Conservation (phyloP, 202 grass and related monocot genomes). For the Elaeis oleifera region DNA sequence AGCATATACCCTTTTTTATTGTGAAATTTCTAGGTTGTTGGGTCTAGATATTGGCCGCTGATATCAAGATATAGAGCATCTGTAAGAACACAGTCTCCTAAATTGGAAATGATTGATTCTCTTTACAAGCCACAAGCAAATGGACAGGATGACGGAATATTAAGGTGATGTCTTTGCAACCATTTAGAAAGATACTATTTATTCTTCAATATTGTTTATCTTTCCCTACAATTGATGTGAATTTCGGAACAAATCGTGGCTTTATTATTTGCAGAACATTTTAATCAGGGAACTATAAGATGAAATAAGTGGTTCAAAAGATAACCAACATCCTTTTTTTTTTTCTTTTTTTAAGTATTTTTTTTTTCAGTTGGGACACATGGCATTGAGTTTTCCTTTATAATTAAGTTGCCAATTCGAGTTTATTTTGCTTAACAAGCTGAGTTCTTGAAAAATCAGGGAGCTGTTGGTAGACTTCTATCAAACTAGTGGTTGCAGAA, state of each 20-base stretch:
- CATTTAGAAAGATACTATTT: neutral
- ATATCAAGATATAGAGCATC: conserved; percentile 73
- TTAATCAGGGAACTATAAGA: conserved; percentile 26
- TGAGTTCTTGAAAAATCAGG: conserved; percentile 34
- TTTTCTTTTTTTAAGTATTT: too few species aligned
- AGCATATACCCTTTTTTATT: neutral
- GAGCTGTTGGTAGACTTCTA: conserved; percentile 88
- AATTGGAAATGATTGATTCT: conserved; percentile 70
- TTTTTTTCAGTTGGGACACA: too few species aligned
- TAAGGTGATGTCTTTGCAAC: conserved; percentile 41
- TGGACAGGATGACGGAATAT: conserved; percentile 76
- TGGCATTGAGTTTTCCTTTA: too few species aligned
- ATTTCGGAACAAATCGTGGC: too few species aligned
- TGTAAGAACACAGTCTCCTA: conserved; percentile 62
- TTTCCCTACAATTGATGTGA: too few species aligned
- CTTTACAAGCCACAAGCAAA: conserved; percentile 57
- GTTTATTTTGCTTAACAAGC: neutral
- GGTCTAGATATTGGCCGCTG: conserved; percentile 60
- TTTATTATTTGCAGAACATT: too few species aligned
- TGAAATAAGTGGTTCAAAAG: too few species aligned
- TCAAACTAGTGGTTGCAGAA: conserved; percentile 45
- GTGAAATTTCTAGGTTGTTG: conserved; percentile 42
- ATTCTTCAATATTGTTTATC: too few species aligned
- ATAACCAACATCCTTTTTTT: too few species aligned
- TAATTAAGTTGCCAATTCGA: too few species aligned